These are phyloP conservation scores for Arthroderma sp. DNA, from an alignment of 2,329 filamentous ascomycete species.

Conservation along the genomic window DNA sequence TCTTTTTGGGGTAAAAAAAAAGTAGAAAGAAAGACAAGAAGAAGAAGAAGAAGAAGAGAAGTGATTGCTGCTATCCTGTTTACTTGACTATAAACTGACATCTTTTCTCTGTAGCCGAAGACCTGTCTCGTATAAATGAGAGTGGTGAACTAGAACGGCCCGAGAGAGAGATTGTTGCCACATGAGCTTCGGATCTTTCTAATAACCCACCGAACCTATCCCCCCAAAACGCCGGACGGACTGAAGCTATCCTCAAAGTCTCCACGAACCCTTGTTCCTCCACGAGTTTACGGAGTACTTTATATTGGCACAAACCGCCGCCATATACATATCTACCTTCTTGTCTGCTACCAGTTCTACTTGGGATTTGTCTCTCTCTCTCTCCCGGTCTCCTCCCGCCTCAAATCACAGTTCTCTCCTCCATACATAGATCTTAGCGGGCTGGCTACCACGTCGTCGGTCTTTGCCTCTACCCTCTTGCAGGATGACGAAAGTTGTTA, in stretches of 20 bases:
- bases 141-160: too few species aligned
- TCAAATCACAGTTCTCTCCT: neutral
- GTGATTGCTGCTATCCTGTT: too few species aligned
- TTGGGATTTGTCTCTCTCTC: too few species aligned
- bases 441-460: neutral
- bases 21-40: neutral
- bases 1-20: neutral
- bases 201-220: neutral
- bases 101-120: too few species aligned
- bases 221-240: neutral
- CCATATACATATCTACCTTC: neutral
- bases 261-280: neutral
- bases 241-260: neutral
- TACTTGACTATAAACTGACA: too few species aligned
- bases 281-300: too few species aligned
- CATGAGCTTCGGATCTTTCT: neutral
- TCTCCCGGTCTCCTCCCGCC: too few species aligned
- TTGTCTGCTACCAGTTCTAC: too few species aligned
- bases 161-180: neutral
- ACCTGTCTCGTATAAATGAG: neutral
- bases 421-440: neutral
- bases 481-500: constrained; percentile 44
- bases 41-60: neutral
- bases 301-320: neutral
- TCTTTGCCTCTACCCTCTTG: neutral